phyloP scores from a whole-genome alignment of 164 flowering plant species.

The Vitis labrusca region DNA sequence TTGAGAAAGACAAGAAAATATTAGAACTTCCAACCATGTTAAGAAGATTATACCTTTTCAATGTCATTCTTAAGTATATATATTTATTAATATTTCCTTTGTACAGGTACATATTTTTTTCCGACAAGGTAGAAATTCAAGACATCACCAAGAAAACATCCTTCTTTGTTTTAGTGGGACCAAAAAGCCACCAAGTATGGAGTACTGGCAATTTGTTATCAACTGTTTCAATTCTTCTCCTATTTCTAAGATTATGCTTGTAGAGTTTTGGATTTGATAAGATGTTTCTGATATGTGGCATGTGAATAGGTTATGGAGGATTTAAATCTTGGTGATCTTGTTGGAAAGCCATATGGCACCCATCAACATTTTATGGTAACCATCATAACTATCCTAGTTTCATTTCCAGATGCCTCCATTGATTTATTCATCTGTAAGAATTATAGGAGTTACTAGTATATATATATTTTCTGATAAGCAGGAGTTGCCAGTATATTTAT shows the following conservation, averaged over 20 bases:
- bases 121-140: conserved; percentile 82
- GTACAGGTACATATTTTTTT: conserved; percentile 76
- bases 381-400: neutral
- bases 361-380: conserved; percentile 78
- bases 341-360: conserved; percentile 82
- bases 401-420: neutral
- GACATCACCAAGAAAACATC: conserved; percentile 71
- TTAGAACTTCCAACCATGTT: no score
- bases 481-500: no score
- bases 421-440: neutral
- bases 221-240: neutral
- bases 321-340: conserved; percentile 65
- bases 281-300: conserved; percentile 7
- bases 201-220: neutral
- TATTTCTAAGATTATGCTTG: neutral
- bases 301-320: conserved; percentile 58
- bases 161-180: conserved; percentile 72
- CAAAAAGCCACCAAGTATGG: conserved; percentile 73
- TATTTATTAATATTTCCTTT: neutral
- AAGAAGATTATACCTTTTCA: neutral
- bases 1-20: no score
- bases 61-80: no score
- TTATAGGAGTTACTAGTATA: no score
- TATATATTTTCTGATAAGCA: no score
- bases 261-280: conserved; percentile 2